Evolutionary conservation across 2,329 filamentous ascomycete species (phyloP), one percentile per base, ranked within the genome.

Genomic region (Nigrograna mackinnonii): DNA sequence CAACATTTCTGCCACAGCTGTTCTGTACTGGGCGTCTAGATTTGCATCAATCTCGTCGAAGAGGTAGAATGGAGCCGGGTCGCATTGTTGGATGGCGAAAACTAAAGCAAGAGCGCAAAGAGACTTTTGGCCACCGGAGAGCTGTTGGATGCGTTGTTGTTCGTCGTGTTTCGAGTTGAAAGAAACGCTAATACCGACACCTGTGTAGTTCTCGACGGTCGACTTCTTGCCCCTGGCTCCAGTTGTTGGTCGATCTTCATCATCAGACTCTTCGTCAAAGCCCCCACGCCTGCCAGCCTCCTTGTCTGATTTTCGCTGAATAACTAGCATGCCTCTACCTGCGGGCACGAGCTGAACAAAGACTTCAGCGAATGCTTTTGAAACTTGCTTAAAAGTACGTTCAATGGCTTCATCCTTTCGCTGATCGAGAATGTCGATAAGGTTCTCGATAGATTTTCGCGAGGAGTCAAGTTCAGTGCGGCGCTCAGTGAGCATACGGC

Each of bases 31-130:
- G 1, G 94, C 91, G 67, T 99, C 94, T 18, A 99, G 81, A 66
- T 99, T 99, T 68, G 94, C 94, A 64, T 99, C 94, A 51, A 99
- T 96, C 71, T 99, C 94, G 68, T 99, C 94, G 58, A 99, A 99
- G 60, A 99, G 91, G 67, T 99, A 96, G 79, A 99, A 97, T 1
- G 94, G 94, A 33, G 92, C 95, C 7, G 92, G 94, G 67, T 99
- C 94, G 46, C 92, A 96, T 56, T 91, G 89, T 71, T 99, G 94
- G 55, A 99, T 95, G n/a, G 94, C 94, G 66, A 99, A 99, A 55
- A 99, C 95, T 38, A 99, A 83, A 33, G 94, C 95, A n/a, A 99
- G 82, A 7, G 94, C 94, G 69, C 92, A 97, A 49, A 97, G 78
- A 82, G 90, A 95, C 80, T 99, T 99, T 64, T 99, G 94, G 22